Conservation (phyloP, 2,329 filamentous ascomycete genomes). For the Lachnellula subtilissima region DNA sequence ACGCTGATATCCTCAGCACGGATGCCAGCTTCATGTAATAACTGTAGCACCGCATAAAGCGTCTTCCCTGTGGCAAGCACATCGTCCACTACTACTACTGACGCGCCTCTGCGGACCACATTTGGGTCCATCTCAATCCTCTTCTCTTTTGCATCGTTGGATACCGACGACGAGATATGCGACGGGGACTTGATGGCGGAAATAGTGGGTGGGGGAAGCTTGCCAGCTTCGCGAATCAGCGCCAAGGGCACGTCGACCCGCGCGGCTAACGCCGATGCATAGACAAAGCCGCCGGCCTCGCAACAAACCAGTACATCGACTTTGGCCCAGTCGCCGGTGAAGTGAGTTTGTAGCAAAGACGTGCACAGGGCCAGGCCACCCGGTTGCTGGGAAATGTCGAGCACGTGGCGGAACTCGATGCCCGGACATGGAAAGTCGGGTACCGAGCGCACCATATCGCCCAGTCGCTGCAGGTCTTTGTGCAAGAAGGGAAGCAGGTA, state of each 20-base stretch:
- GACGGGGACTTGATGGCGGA: slow-evolving; percentile 45
- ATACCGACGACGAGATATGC: slow-evolving; percentile 46
- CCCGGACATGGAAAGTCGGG: slow-evolving; percentile 46
- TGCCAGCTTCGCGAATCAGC: slow-evolving; percentile 51
- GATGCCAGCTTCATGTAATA: slow-evolving; percentile 19
- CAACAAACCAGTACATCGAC: slow-evolving; percentile 46
- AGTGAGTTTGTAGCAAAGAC: slow-evolving; percentile 44
- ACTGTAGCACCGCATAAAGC: slow-evolving; percentile 21
- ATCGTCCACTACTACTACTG: slow-evolving; percentile 22
- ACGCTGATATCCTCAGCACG: slow-evolving; percentile 13
- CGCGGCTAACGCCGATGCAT: slow-evolving; percentile 46
- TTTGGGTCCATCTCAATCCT: slow-evolving; percentile 46
- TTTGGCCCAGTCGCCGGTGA: slow-evolving; percentile 42
- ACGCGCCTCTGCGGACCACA: slow-evolving; percentile 32
- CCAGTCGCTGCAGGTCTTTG: slow-evolving; percentile 42
- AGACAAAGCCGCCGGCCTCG: slow-evolving; percentile 54
- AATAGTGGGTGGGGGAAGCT: slow-evolving; percentile 53
- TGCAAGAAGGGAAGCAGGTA: slow-evolving; percentile 39
- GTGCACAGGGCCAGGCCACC: slow-evolving; percentile 48
- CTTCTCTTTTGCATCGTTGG: slow-evolving; percentile 26
- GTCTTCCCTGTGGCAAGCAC: slow-evolving; percentile 24
- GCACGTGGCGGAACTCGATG: slow-evolving; percentile 54
- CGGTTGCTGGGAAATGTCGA: slow-evolving; percentile 48
- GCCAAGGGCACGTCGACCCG: slow-evolving; percentile 39
- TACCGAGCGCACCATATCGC: slow-evolving; percentile 44